phyloP scores from a whole-genome alignment of 495 filamentous ascomycete genomes.

The Daldinia childiae region DNA sequence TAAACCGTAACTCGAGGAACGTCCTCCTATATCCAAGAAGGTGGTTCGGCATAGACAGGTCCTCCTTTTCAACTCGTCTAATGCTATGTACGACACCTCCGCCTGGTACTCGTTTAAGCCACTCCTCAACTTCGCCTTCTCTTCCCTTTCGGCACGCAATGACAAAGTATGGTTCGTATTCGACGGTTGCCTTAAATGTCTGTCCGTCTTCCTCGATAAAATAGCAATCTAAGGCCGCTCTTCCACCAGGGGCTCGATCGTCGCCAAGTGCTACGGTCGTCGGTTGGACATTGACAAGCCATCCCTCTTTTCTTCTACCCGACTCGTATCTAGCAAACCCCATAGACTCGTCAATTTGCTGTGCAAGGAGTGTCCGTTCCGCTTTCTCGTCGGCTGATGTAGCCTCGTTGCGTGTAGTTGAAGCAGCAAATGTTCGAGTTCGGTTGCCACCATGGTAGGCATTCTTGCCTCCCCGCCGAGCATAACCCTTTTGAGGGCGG shows the following conservation, averaged over 20 bases:
- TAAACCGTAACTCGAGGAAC: conserved; percentile 85
- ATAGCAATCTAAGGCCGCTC: conserved; percentile 94
- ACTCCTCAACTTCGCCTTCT: conserved; percentile 95
- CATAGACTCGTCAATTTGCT: conserved; percentile 92
- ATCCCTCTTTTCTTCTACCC: conserved; percentile 85
- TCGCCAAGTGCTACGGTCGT: conserved; percentile 79
- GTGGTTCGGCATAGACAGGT: conserved; percentile 96
- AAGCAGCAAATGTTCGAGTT: conserved; percentile 79
- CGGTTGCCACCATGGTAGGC: conserved; percentile 61
- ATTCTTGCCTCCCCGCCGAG: conserved; percentile 59
- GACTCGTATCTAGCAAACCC: conserved; percentile 93
- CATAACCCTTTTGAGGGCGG: conserved; percentile 62
- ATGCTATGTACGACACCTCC: conserved; percentile 85
- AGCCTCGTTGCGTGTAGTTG: conserved; percentile 78
- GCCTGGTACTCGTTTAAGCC: conserved; percentile 81
- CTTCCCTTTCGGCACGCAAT: conserved; percentile 87
- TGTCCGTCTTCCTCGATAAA: conserved; percentile 93
- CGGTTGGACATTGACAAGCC: conserved; percentile 94
- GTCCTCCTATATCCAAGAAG: conserved; percentile 88
- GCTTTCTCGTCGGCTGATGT: conserved; percentile 86
- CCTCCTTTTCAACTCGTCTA: conserved; percentile 85
- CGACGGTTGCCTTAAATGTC: conserved; percentile 95
- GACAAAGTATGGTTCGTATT: conserved; percentile 96
- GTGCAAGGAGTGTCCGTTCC: conserved; percentile 82
- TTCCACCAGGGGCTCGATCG: conserved; percentile 75